Evolutionary conservation across 257 asterid species (phyloP).

Genomic region (Nicotiana sylvestris): DNA sequence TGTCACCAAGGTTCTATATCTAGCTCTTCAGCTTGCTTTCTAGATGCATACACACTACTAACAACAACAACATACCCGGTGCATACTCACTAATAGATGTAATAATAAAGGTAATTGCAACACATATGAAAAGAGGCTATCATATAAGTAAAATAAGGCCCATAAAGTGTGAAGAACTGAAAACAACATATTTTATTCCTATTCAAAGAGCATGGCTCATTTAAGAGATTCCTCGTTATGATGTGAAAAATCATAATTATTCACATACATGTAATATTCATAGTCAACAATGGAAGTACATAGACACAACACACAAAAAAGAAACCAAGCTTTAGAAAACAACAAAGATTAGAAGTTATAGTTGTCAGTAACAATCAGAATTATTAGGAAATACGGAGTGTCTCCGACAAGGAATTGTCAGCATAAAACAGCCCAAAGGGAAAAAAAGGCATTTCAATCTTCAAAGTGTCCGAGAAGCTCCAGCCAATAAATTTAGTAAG

Average conservation of each 20-base stretch:
- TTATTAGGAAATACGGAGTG: neutral
- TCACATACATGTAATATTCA: neutral
- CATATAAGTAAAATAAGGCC: neutral
- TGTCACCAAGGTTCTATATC: neutral
- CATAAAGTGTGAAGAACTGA: neutral
- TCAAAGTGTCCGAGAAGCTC: neutral
- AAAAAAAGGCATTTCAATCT: neutral
- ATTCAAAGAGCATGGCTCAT: neutral
- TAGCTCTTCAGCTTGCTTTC: neutral
- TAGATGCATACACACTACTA: neutral
- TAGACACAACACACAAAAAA: neutral
- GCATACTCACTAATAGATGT: neutral
- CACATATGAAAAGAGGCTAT: neutral
- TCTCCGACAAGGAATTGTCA: neutral
- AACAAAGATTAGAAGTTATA: no score
- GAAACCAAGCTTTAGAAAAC: no score
- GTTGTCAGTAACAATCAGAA: neutral
- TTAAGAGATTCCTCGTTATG: neutral
- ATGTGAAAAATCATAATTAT: neutral
- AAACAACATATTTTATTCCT: neutral
- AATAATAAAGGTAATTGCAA: neutral
- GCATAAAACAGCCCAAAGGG: neutral
- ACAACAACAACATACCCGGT: no score
- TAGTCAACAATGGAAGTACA: neutral
- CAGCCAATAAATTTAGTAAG: neutral